phyloP scores from a whole-genome alignment of 768 basidiomycete species.

The Obba rivulosa region DNA sequence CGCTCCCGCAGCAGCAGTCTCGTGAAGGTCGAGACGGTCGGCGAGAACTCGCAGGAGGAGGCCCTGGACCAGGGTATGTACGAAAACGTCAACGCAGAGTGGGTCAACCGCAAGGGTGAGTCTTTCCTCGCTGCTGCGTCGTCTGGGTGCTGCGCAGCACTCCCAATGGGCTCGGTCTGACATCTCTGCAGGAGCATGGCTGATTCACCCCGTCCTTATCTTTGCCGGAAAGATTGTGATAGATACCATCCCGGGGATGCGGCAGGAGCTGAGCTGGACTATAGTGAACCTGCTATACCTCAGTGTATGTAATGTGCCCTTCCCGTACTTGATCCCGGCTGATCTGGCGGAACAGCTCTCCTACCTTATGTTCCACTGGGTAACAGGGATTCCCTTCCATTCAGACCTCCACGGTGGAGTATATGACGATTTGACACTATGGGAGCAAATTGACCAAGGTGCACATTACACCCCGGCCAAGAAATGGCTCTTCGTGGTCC shows the following conservation, averaged over 20 bases:
- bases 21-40: slow-evolving; percentile 82
- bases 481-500: slow-evolving; percentile 92
- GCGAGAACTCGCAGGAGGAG: slow-evolving; percentile 66
- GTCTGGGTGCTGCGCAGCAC: neutral
- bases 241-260: slow-evolving; percentile 92
- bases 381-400: slow-evolving; percentile 95
- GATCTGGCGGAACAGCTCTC: slow-evolving; percentile 57
- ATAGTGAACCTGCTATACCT: slow-evolving; percentile 88
- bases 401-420: slow-evolving; percentile 84
- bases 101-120: slow-evolving; percentile 90
- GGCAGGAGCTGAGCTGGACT: slow-evolving; percentile 93
- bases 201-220: slow-evolving; percentile 94
- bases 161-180: neutral
- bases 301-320: slow-evolving; percentile 50
- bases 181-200: slow-evolving; percentile 76
- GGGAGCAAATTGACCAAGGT: slow-evolving; percentile 99
- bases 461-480: slow-evolving; percentile 98
- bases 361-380: slow-evolving; percentile 98
- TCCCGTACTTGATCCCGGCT: neutral
- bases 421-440: slow-evolving; percentile 95
- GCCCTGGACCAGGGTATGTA: slow-evolving; percentile 75
- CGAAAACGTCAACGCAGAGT: slow-evolving; percentile 83
- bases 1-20: slow-evolving; percentile 53
- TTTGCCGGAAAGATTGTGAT: slow-evolving; percentile 85
- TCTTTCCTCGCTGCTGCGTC: slow-evolving; percentile 1